These are phyloP conservation scores for Symbiodinium natans DNA, from an alignment of 73 alveolate genomes.

Conservation along the genomic window DNA sequence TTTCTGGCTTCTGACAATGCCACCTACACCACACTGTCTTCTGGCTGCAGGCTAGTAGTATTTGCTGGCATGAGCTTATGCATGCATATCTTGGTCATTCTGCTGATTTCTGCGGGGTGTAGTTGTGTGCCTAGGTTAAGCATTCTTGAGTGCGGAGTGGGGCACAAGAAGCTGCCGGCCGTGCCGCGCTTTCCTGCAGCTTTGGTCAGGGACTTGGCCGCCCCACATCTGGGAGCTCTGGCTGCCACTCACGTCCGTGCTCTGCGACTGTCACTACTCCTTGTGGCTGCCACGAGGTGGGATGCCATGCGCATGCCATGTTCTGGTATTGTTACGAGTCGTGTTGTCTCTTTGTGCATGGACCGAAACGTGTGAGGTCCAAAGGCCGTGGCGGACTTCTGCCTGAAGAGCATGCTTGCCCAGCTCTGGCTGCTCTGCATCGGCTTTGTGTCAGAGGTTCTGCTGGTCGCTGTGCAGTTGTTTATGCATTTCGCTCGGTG, in stretches of 20 bases:
- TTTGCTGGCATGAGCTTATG: neutral
- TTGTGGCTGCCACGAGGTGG: constrained; percentile 77
- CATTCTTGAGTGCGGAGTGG: constrained; percentile 9
- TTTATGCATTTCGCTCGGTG: constrained; percentile 46
- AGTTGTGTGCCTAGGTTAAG: neutral
- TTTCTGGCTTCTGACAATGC: constrained; percentile 66
- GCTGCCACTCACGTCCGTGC: constrained; percentile 39
- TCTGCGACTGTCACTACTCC: constrained; percentile 28
- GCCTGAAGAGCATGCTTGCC: constrained; percentile 82
- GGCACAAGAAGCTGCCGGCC: constrained; percentile 43
- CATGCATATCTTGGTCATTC: neutral
- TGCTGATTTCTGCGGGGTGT: neutral
- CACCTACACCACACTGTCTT: constrained; percentile 36
- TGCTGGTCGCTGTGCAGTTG: constrained; percentile 88
- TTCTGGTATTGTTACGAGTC: no score
- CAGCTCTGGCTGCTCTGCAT: constrained; percentile 62
- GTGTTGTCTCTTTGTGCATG: neutral
- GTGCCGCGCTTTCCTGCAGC: constrained; percentile 92
- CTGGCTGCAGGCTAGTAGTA: neutral
- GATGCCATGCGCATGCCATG: neutral
- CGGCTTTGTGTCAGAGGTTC: constrained; percentile 80
- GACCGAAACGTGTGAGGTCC: constrained; percentile 9
- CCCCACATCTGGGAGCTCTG: constrained; percentile 67
- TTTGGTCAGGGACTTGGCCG: constrained; percentile 62
- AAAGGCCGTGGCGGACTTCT: constrained; percentile 87